A percentile compares a stretch with the other conserved stretches of the same genome.
These are phyloP conservation scores for Batkoa obscura DNA, from an alignment of 371 early-diverging fungal genomes.

Conservation along the genomic window DNA sequence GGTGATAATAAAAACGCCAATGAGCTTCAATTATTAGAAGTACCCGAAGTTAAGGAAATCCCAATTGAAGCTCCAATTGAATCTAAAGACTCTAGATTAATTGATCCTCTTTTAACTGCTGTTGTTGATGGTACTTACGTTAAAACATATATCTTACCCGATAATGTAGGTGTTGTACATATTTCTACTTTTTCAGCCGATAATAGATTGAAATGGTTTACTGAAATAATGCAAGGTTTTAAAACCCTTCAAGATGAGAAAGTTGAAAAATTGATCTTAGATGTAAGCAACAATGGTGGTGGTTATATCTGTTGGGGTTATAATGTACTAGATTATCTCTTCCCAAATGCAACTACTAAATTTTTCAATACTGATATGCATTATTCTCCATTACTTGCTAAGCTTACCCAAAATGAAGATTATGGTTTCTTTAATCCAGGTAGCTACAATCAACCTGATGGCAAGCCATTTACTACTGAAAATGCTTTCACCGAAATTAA, in stretches of 20 bases:
- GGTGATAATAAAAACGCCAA: not conserved
- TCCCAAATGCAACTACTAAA: not conserved
- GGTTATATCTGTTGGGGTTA: not conserved
- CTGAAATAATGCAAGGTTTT: not conserved
- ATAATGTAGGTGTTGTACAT: not conserved
- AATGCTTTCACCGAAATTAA: not conserved
- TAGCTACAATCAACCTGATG: not conserved
- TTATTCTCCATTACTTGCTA: not conserved
- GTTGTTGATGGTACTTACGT: not conserved
- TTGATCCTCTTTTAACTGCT: not conserved
- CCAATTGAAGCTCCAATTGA: not conserved
- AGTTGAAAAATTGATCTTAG: not conserved
- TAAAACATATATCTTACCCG: not conserved
- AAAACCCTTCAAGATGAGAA: not conserved
- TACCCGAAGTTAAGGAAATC: not conserved
- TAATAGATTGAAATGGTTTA: not conserved
- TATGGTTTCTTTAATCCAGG: not conserved
- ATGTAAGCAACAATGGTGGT: not conserved
- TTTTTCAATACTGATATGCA: not conserved
- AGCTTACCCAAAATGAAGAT: not conserved
- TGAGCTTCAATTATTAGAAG: not conserved
- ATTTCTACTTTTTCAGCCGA: not conserved
- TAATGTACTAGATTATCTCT: not conserved
- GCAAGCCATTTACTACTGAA: not conserved
- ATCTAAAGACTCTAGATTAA: not conserved